Percentiles rank a stretch among this genome's conserved stretches.
Evolutionary conservation across 495 filamentous ascomycete species (phyloP).

Genomic region (Rhypophila decipiens): DNA sequence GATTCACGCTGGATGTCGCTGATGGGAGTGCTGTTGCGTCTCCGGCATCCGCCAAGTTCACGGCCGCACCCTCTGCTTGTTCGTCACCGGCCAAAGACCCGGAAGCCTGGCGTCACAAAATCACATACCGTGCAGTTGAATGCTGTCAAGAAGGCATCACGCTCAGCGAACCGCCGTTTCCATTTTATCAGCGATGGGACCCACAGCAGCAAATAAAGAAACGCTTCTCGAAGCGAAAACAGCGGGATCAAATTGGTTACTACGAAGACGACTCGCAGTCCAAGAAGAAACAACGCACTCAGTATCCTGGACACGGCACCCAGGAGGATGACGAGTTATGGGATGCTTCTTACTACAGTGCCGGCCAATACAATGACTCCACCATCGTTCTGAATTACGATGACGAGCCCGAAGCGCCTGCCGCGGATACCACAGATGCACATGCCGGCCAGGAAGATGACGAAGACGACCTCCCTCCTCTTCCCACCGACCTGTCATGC

Average conservation of each 20-base stretch:
- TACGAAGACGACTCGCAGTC: conserved; percentile 24
- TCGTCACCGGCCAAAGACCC: conserved; percentile 23
- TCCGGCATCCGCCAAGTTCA: neutral
- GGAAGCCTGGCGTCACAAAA: conserved; percentile 65
- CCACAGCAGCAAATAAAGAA: conserved; percentile 53
- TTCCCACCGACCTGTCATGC: conserved; percentile 56
- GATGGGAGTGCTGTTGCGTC: too few species aligned
- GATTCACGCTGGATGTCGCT: neutral
- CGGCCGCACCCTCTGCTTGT: neutral
- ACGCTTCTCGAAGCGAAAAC: conserved; percentile 31
- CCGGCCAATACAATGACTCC: conserved; percentile 9
- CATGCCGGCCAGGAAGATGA: conserved; percentile 28
- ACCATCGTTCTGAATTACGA: conserved; percentile 49
- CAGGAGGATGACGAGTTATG: conserved; percentile 24
- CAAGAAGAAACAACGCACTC: conserved; percentile 34
- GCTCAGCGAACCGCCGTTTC: conserved; percentile 77
- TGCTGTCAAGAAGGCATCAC: conserved; percentile 69
- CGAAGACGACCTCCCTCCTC: conserved; percentile 55
- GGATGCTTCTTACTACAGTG: conserved; percentile 18
- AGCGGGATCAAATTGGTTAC: conserved; percentile 29
- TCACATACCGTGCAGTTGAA: conserved; percentile 69
- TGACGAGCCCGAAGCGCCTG: conserved; percentile 31
- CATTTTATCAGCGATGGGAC: conserved; percentile 87
- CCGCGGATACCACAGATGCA: conserved; percentile 24
- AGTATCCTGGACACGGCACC: conserved; percentile 21